phyloP scores from a whole-genome alignment of 352 stramenopile genomes.

The Phytophthora cactorum region DNA sequence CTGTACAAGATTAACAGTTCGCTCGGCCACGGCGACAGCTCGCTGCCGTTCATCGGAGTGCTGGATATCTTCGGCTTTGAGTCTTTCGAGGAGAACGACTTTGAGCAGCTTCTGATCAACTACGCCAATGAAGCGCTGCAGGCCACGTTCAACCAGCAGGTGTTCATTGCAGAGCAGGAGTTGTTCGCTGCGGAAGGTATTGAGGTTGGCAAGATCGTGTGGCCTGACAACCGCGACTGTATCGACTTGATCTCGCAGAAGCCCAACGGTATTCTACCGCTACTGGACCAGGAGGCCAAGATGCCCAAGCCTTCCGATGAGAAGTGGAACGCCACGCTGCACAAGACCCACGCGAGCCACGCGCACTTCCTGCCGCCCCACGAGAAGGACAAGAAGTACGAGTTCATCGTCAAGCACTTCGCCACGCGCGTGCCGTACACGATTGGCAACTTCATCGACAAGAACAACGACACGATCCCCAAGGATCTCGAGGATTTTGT shows the following conservation, averaged over 20 bases:
- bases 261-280: constrained; percentile 79
- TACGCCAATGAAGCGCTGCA: constrained; percentile 91
- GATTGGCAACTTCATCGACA: constrained; percentile 96
- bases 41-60: constrained; percentile 91
- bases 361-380: constrained; percentile 80
- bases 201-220: constrained; percentile 83
- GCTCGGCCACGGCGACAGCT: constrained; percentile 78
- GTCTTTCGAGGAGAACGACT: constrained; percentile 94
- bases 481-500: constrained; percentile 92
- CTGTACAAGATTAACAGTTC: constrained; percentile 84
- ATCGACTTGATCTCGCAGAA: constrained; percentile 87
- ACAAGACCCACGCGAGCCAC: constrained; percentile 79
- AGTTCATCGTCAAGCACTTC: constrained; percentile 98
- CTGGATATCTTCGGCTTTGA: constrained; percentile 99
- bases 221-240: constrained; percentile 86
- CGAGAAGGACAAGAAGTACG: constrained; percentile 91
- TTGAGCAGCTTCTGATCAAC: constrained; percentile 92
- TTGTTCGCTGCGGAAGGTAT: constrained; percentile 84
- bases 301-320: constrained; percentile 84
- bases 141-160: constrained; percentile 90
- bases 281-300: constrained; percentile 83
- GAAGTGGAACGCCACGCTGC: constrained; percentile 85
- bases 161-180: constrained; percentile 89
- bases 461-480: constrained; percentile 96
- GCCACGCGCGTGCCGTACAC: constrained; percentile 95